These are phyloP conservation scores for Amaranthus palmeri DNA, from an alignment of 148 eudicot species.

Conservation along the genomic window DNA sequence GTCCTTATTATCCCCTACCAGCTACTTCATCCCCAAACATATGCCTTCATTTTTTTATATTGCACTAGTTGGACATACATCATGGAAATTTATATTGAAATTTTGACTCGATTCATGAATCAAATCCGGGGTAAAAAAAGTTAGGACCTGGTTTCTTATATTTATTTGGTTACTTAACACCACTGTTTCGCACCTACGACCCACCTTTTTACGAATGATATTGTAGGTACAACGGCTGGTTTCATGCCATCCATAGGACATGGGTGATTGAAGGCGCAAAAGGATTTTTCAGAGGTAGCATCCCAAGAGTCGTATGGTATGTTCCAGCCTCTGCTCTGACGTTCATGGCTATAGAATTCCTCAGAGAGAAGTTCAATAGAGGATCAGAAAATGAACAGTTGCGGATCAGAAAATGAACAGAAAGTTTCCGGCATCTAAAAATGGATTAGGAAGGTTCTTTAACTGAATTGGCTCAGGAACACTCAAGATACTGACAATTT, in stretches of 20 bases:
- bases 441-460: conserved; percentile 54
- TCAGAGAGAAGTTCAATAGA: conserved; percentile 58
- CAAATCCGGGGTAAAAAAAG: too few relatives aligned
- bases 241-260: conserved; percentile 56
- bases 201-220: too few relatives aligned
- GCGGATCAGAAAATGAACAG: conserved; percentile 20
- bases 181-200: too few relatives aligned
- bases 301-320: conserved; percentile 83
- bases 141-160: too few relatives aligned
- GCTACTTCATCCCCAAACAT: too few relatives aligned
- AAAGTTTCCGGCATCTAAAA: conserved; percentile 43
- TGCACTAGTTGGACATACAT: too few relatives aligned
- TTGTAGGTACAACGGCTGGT: conserved; percentile 81
- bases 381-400: conserved; percentile 21
- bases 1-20: too few relatives aligned
- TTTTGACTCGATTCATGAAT: too few relatives aligned
- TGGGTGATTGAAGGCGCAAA: conserved; percentile 67
- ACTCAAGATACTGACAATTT: conserved; percentile 9
- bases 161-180: too few relatives aligned
- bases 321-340: conserved; percentile 90
- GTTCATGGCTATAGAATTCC: conserved; percentile 88
- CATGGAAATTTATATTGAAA: too few relatives aligned
- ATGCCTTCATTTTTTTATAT: too few relatives aligned
- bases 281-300: conserved; percentile 78
- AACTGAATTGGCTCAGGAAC: conserved; percentile 30